Base-by-base conservation (phyloP, 202 grass and related monocot species). In the Carex arenaria region DNA sequence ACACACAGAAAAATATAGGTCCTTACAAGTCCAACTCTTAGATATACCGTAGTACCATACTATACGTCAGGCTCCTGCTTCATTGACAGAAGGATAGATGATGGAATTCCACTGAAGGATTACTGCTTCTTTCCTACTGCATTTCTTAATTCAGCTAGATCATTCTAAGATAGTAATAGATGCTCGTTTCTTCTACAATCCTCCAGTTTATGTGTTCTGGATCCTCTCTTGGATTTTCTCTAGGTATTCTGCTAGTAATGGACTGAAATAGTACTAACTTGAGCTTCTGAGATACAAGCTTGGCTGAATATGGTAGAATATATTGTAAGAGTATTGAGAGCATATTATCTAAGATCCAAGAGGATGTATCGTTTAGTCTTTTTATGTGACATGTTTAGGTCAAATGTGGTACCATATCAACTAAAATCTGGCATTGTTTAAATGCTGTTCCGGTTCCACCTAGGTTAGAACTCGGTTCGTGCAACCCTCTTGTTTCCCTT, bases 21-120 rank as follows among this genome's bases (percentile, higher is more conserved):
- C 28, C 73, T 49, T 12, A n/a, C 26, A 23, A 14, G 23, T 49
- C 68, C 42, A 47, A 49, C 47, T 54, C 14, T 17, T 32, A 76
- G 72, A 56, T 56, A 56, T 31, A 76, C 5, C 49, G 18, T 71
- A 20, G 17, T 72, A 51, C 19, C 43, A 49, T 36, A 57, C 22
- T 56, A 54, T 59, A 36, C 2, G 28, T 78, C n/a, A 78, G 52
- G 15, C 31, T 19, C 15, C 3, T 4, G 8, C 14, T 76, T 78
- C 28, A 78, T 78, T 78, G 73, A 59, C 15, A 78, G 73, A 78
- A 78, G 73, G 51, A 78, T 78, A 59, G 52, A 28, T 77, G 52
- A 54, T 77, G 7, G 42, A 26, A 26, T 72, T 51, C 42, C 19
- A 49, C 40, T 51, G 36, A 72, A 72, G 14, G 71, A 74, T 53